Percentiles rank a stretch among this genome's conserved stretches.
These are phyloP conservation scores for Nicotiana attenuata DNA, from an alignment of 257 asterid genomes.

Conservation along the genomic window DNA sequence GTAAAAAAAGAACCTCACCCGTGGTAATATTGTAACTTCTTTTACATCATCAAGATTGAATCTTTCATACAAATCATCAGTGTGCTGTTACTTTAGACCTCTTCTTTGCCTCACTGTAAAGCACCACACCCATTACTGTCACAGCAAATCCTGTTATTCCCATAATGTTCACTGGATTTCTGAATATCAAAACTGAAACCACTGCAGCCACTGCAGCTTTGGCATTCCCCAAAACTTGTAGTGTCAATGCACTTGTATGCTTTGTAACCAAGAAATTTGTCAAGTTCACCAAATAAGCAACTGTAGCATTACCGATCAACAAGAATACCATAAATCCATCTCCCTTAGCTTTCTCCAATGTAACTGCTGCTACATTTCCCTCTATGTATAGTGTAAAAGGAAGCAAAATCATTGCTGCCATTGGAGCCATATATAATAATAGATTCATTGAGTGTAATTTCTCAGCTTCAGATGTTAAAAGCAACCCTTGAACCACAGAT, in stretches of 20 bases:
- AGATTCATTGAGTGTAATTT: conserved; percentile 93
- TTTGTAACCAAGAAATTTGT: conserved; percentile 89
- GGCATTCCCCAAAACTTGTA: conserved; percentile 95
- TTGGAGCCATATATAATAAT: conserved; percentile 90
- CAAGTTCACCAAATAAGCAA: conserved; percentile 86
- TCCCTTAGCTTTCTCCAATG: conserved; percentile 53
- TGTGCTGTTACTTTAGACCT: conserved; percentile 72
- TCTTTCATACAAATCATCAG: conserved; percentile 30
- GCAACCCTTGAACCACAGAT: conserved; percentile 85
- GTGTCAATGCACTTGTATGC: conserved; percentile 84
- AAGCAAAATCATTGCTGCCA: conserved; percentile 78
- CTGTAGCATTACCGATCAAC: conserved; percentile 65
- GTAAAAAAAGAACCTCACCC: conserved; percentile 20
- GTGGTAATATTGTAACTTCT: not conserved
- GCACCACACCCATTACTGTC: conserved; percentile 89
- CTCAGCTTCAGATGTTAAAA: conserved; percentile 81
- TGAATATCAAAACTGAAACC: conserved; percentile 86
- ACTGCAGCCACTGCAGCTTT: conserved; percentile 96
- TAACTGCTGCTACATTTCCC: conserved; percentile 65
- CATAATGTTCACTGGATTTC: conserved; percentile 92
- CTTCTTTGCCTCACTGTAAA: conserved; percentile 96
- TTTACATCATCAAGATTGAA: conserved; percentile 12
- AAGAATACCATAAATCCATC: conserved; percentile 71
- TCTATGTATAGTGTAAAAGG: conserved; percentile 82
- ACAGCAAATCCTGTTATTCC: conserved; percentile 86